Evolutionary conservation across 1,284 basidiomycete genomes (phyloP), one percentile per base, ranked within the genome.

Genomic region (Cystobasidium slooffiae): DNA sequence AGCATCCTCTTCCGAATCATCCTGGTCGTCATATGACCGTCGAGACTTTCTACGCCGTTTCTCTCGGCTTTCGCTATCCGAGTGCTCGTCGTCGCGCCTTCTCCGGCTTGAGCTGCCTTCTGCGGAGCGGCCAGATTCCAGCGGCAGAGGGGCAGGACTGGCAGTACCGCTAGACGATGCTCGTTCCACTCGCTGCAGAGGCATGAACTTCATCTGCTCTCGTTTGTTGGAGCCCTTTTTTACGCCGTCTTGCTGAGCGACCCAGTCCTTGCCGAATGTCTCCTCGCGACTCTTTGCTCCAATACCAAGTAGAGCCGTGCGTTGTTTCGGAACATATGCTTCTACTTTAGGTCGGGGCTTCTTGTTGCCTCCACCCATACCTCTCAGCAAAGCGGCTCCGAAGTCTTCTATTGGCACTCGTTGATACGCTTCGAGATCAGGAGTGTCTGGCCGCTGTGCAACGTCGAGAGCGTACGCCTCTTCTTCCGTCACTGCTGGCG

Each of bases 371-470:
- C 90, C 88, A 3, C 95, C 96, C 96, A 99, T 98, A 0, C 96
- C 96, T 55, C 95, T 88, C 6, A 97, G 86, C 80, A 99, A 87
- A 6, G 96, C 96, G 6, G 91, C 89, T 10, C 97, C 96, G 78
- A 99, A 99, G 70, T 93, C 91, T 8, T 91, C 90, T 22, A 99
- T 89, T 0, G 96, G 96, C 0, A 97, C 88, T 3, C 93, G 90
- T 41, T 88, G 88, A 81, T 99, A 99, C 83, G 96, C 96, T 0
- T 92, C 89, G 10, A 93, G 83, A 0, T 90, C 88, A 0, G 93
- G 88, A 77, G 59, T 67, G 55, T 78, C 75, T 10, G 77, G 75
- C 10, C 75, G 64, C 92, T 90, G 0, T 93, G 93, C 70, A 2
- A 73, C 70, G 20, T 73, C 70, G 16, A 73, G 18, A 14, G 70